Evolutionary conservation across 163 green algal genomes (phyloP), one percentile per base, ranked within the genome.

Genomic region (Chlamydomonas reinhardtii): DNA sequence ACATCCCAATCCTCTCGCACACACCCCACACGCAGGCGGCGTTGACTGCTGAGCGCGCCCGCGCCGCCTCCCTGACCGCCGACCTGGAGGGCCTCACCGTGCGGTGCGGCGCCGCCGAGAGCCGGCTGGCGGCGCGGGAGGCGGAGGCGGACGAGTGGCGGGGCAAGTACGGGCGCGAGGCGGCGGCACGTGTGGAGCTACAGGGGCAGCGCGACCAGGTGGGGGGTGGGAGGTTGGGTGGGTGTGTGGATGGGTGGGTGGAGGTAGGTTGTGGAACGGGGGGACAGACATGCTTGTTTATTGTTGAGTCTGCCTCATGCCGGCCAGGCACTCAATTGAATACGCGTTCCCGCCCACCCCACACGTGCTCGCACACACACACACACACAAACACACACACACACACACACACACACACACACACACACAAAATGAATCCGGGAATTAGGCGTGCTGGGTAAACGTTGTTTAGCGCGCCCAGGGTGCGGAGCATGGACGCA

Each of bases 121-220:
- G 39, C 1, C 70, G 62, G 35, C 64, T 84, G n/a, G 65, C 75
- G 19, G 83, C 65, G 14, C 74, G 69, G 52, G 64, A 84, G 83
- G 64, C 35, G 74, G 61, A 82, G 6, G 56, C 61, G 62, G 73
- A 20, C 34, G 80, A 86, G 27, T 86, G 70, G 69, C 69, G 80
- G 52, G 27, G 9, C 31, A 73, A 71, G 80, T 90, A 88, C 86
- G 77, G 68, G 54, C 16, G 43, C 11, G 87, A 83, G 56, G 68
- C 81, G 32, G 69, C 69, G 22, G 34, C 61, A 2, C 35, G 59
- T 29, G 29, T 86, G 68, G 69, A 86, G 70, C 69, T 86, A 39
- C 69, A 73, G 80, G 80, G 69, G 25, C 80, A 86, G 69, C 70
- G 70, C 0, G 80, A 86, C 70, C 32, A 86, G 80, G 80, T 86